Evolutionary conservation across 2,329 filamentous ascomycete genomes (phyloP).

Genomic region (Cladosporium sp.): DNA sequence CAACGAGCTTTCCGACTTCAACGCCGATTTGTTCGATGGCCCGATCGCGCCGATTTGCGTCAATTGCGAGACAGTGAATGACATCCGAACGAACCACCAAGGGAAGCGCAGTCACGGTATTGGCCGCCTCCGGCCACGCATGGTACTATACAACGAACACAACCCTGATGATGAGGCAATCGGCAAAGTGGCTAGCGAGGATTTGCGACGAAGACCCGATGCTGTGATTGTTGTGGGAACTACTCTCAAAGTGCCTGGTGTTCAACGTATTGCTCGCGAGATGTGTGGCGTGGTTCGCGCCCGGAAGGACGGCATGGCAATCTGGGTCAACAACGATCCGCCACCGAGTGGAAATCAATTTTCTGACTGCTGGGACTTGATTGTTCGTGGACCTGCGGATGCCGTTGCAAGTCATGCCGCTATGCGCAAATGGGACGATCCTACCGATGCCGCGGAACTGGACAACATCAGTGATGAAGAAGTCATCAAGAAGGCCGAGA

Average conservation of each 20-base stretch:
- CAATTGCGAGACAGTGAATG: slow-evolving; percentile 69
- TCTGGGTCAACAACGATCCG: slow-evolving; percentile 91
- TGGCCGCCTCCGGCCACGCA: slow-evolving; percentile 81
- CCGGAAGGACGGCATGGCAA: slow-evolving; percentile 69
- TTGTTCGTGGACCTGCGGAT: slow-evolving; percentile 84
- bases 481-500: slow-evolving; percentile 36
- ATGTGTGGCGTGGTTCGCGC: slow-evolving; percentile 83
- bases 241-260: slow-evolving; percentile 90
- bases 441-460: slow-evolving; percentile 33
- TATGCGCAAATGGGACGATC: slow-evolving; percentile 56
- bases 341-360: slow-evolving; percentile 78
- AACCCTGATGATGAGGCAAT: slow-evolving; percentile 97
- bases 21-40: slow-evolving; percentile 76
- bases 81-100: slow-evolving; percentile 67
- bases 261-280: slow-evolving; percentile 83
- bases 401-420: slow-evolving; percentile 73
- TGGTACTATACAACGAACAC: slow-evolving; percentile 96
- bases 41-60: slow-evolving; percentile 77
- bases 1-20: slow-evolving; percentile 68
- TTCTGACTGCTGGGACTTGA: slow-evolving; percentile 79
- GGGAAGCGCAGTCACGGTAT: slow-evolving; percentile 93
- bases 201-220: slow-evolving; percentile 81
- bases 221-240: slow-evolving; percentile 94
- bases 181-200: slow-evolving; percentile 80
- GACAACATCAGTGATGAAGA: slow-evolving; percentile 45